Evolutionary conservation across 2,329 filamentous ascomycete species (phyloP).

Genomic region (Claviceps sp.): DNA sequence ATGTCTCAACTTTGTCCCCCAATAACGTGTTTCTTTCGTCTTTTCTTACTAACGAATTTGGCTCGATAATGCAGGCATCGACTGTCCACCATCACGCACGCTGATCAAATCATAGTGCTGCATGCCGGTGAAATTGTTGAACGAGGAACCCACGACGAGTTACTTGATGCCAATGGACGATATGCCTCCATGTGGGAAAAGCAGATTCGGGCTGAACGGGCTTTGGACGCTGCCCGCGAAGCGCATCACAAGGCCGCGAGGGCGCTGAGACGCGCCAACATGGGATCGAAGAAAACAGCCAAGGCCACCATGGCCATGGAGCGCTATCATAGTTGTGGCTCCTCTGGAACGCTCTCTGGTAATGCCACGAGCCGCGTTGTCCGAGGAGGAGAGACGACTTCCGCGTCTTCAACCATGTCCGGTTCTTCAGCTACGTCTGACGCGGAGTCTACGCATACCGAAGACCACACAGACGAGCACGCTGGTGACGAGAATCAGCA

Average conservation of each 20-base stretch:
- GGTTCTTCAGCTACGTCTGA: conserved; percentile 22
- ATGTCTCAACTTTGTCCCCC: too few relatives aligned
- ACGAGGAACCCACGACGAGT: conserved; percentile 63
- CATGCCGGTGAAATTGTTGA: conserved; percentile 66
- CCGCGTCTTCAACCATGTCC: conserved; percentile 13
- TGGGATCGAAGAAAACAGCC: conserved; percentile 22
- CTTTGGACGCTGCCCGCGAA: conserved; percentile 26
- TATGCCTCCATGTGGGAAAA: conserved; percentile 85
- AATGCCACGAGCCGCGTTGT: conserved; percentile 20
- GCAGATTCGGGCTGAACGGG: conserved; percentile 66
- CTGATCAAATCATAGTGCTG: conserved; percentile 72
- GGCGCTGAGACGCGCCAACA: conserved; percentile 35
- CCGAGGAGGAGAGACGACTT: conserved; percentile 18
- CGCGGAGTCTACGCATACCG: conserved; percentile 22
- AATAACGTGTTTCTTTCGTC: not conserved
- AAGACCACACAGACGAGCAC: conserved; percentile 3
- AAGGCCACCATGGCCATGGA: conserved; percentile 33
- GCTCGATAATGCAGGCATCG: conserved; percentile 44
- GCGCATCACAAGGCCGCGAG: conserved; percentile 22
- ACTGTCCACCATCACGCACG: conserved; percentile 72
- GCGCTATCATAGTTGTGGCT: conserved; percentile 32
- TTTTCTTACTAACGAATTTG: conserved; percentile 9
- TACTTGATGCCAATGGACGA: conserved; percentile 55
- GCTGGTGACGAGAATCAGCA: not conserved
- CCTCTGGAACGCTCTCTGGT: conserved; percentile 27